phyloP scores from a whole-genome alignment of 176 grass and related monocot species.

The Bromus sterilis region DNA sequence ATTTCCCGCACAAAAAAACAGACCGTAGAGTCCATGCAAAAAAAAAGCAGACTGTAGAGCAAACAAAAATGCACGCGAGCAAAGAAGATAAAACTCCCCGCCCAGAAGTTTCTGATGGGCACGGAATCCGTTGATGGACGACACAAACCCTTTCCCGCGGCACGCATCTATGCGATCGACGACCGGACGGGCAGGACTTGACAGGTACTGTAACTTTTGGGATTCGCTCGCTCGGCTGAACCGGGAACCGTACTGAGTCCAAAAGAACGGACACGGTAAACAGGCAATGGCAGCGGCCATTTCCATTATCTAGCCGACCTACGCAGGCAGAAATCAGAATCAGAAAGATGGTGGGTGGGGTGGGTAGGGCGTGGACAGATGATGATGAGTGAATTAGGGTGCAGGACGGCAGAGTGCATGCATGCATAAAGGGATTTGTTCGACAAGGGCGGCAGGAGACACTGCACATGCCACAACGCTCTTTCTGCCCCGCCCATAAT shows the following conservation, averaged over 20 bases:
- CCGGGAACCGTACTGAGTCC: neutral
- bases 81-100: neutral
- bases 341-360: neutral
- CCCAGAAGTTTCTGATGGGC: conserved; percentile 10
- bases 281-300: neutral
- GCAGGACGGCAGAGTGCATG: conserved; percentile 18
- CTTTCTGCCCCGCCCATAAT: conserved; percentile 29
- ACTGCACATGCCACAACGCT: conserved; percentile 18
- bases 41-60: too few species aligned
- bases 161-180: neutral
- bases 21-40: too few species aligned
- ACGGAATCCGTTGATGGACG: conserved; percentile 4
- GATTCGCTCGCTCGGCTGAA: conserved; percentile 15
- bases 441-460: conserved; percentile 8
- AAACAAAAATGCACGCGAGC: conserved; percentile 6
- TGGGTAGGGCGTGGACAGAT: neutral
- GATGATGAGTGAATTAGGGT: neutral
- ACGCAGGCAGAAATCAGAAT: neutral
- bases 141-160: neutral
- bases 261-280: neutral
- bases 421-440: neutral
- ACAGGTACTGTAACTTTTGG: neutral
- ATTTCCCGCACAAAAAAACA: too few species aligned
- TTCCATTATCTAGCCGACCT: neutral
- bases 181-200: neutral